These are phyloP conservation scores for Karstenula rhodostoma DNA, from an alignment of 2,329 filamentous ascomycete species.

Conservation along the genomic window DNA sequence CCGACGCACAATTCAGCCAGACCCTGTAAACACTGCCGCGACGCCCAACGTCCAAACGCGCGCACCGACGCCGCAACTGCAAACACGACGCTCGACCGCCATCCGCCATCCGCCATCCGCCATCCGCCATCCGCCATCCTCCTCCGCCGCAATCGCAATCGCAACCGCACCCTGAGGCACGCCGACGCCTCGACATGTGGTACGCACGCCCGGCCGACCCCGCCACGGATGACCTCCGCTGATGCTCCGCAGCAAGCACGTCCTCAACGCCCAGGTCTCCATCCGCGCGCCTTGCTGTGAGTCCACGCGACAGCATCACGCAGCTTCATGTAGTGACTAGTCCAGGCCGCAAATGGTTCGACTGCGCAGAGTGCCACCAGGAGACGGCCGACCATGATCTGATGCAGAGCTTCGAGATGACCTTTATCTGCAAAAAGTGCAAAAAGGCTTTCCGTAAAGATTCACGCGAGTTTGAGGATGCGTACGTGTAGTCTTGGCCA, in stretches of 20 bases:
- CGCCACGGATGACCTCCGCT: slow-evolving; percentile 32
- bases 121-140: not conserved
- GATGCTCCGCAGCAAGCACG: slow-evolving; percentile 77
- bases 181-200: slow-evolving; percentile 32
- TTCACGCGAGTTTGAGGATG: slow-evolving; percentile 88
- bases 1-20: slow-evolving; percentile 7
- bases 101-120: not conserved
- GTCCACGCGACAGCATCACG: slow-evolving; percentile 39
- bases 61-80: not conserved
- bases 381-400: slow-evolving; percentile 83
- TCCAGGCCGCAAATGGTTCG: slow-evolving; percentile 93
- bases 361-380: slow-evolving; percentile 92
- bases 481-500: slow-evolving; percentile 45
- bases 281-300: slow-evolving; percentile 96
- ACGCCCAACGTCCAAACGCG: not conserved
- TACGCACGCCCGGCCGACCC: slow-evolving; percentile 26
- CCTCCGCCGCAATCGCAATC: too few species aligned
- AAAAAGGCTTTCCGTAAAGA: slow-evolving; percentile 98
- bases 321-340: not conserved
- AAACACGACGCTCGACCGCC: not conserved
- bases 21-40: slow-evolving; percentile 7
- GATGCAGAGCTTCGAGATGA: slow-evolving; percentile 83
- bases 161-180: not conserved
- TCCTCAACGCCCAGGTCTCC: slow-evolving; percentile 96
- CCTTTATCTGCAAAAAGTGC: slow-evolving; percentile 98